Base-by-base conservation (phyloP, 352 stramenopile genomes). In the Globisporangium takayamanum region DNA sequence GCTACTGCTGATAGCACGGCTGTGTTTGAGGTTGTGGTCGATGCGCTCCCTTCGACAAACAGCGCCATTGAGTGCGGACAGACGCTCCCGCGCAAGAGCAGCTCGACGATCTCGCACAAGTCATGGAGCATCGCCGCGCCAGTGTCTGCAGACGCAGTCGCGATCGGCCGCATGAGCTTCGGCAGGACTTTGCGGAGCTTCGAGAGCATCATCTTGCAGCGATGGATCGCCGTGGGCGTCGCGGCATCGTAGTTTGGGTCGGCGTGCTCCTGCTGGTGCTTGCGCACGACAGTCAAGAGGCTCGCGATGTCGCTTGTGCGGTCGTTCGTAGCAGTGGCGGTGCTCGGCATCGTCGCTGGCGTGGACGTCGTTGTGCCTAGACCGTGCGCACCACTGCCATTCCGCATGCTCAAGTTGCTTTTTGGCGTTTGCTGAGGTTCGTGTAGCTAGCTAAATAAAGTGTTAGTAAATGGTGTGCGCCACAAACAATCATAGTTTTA, bases 111-210 rank as follows among this genome's bases (percentile, higher is more conserved):
- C 26, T 85, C 69, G 20, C 80, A 90, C 15, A 90, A 26, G 14
- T 84, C 69, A 8, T 70, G 60, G n/a, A 90, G 60, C 20, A 87
- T 73, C 8, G 64, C 56, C 0, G 72, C 66, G 0, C 72, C 75
- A 18, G 48, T 63, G 3, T 68, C 66, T 7, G 63, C 62, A 7
- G 71, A 30, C n/a, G 81, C 56, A 4, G 63, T 63, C 30, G 71
- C 64, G 42, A 90, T 74, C 0, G 71, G 66, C 0, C 74, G 72
- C 76, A 88, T 80, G 48, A 90, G 66, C 60, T 87, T 88, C 16
- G 78, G 80, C 46, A 90, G 64, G 26, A 90, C 58, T 41, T 84
- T 88, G 15, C 76, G 71, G 49, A 87, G 62, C 60, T 90, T 90
- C 14, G 72, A 76, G 51, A 90, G 62, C 74, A 88, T 79, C 1